phyloP scores from a whole-genome alignment of 352 stramenopile species.

The Pythium rhizo-oryzae region DNA sequence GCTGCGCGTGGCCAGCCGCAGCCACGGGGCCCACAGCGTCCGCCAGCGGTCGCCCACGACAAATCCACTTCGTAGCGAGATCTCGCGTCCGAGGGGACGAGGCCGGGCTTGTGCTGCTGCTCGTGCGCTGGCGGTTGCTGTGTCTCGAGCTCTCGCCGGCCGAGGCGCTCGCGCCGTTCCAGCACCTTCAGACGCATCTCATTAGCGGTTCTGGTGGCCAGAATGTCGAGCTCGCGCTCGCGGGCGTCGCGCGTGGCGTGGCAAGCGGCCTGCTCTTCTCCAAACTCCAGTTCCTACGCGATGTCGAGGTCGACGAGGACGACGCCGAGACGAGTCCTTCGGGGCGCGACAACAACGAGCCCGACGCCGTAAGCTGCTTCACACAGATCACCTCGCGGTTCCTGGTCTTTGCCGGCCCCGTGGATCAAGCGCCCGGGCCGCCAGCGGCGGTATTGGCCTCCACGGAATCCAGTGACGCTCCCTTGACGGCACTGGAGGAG shows the following conservation, averaged over 20 bases:
- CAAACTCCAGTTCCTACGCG: background rate
- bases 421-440: background rate
- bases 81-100: conserved; percentile 40
- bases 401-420: conserved; percentile 26
- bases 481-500: background rate
- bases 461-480: background rate
- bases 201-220: conserved; percentile 17
- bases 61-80: conserved; percentile 59
- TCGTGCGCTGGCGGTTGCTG: conserved; percentile 65
- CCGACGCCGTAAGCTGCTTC: background rate
- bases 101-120: conserved; percentile 46
- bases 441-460: background rate
- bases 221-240: conserved; percentile 11
- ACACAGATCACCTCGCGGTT: conserved; percentile 32
- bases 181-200: conserved; percentile 38
- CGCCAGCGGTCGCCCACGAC: background rate
- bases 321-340: background rate
- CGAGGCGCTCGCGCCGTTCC: conserved; percentile 56
- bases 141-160: conserved; percentile 46
- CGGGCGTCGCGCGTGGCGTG: conserved; percentile 31
- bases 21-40: too few species aligned
- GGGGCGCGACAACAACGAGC: background rate
- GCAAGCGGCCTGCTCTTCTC: conserved; percentile 21
- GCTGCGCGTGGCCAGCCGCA: too few species aligned
- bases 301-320: background rate